phyloP scores from a whole-genome alignment of 208 protist species.

The Porcisia deanei region DNA sequence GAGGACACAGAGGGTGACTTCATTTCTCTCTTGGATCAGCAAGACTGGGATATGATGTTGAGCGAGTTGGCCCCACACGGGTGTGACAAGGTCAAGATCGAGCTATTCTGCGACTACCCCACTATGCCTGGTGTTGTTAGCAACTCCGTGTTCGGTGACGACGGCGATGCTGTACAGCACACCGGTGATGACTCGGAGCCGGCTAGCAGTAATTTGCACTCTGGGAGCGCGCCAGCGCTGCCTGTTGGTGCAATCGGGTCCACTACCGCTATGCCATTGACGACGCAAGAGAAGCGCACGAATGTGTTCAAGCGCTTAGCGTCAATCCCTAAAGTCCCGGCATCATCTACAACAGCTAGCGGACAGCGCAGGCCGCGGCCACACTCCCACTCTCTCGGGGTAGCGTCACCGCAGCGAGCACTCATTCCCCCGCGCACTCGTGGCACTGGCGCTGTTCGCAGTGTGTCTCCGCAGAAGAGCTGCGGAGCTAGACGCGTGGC shows the following conservation, averaged over 20 bases:
- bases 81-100: conserved; percentile 34
- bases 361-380: conserved; percentile 10
- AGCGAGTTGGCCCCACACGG: conserved; percentile 40
- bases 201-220: neutral
- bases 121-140: conserved; percentile 31
- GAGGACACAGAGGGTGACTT: conserved; percentile 82
- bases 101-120: conserved; percentile 74
- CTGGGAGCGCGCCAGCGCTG: neutral
- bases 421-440: neutral
- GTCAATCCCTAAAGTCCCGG: neutral
- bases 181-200: conserved; percentile 11
- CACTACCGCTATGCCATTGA: neutral
- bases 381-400: neutral
- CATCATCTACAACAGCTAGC: neutral
- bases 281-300: conserved; percentile 17
- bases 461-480: conserved; percentile 9
- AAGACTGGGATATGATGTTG: conserved; percentile 76
- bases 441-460: neutral
- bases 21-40: conserved; percentile 69
- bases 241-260: neutral
- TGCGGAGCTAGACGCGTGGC: neutral
- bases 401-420: conserved; percentile 3
- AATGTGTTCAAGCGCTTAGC: conserved; percentile 30
- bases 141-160: conserved; percentile 1
- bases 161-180: neutral